These are phyloP conservation scores for Colletotrichum cordylinicola DNA, from an alignment of 2,329 filamentous ascomycete genomes.

Conservation along the genomic window DNA sequence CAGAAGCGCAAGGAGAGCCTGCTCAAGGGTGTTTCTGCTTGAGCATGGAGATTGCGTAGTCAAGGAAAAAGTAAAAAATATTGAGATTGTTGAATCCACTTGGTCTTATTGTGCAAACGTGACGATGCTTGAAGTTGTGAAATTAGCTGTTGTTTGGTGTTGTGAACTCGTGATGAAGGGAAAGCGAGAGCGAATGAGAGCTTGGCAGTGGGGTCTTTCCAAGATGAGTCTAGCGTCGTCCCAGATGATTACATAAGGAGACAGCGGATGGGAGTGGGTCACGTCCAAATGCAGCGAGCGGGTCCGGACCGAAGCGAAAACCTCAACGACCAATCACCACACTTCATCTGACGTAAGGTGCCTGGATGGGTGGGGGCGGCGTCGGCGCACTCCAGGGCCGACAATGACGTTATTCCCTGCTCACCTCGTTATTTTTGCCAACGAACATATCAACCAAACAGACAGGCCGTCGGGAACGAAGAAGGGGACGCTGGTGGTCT, in stretches of 20 bases:
- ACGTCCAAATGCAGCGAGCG: not conserved
- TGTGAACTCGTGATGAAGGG: not conserved
- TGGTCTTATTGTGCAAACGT: not conserved
- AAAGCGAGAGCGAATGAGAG: not conserved
- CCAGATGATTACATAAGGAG: not conserved
- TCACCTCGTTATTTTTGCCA: not conserved
- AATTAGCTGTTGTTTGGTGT: not conserved
- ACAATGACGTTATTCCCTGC: not conserved
- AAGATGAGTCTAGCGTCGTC: fast-evolving
- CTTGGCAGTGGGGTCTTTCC: not conserved
- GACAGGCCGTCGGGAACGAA: not conserved
- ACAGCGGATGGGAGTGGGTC: fast-evolving
- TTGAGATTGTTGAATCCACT: not conserved
- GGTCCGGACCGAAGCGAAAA: not conserved
- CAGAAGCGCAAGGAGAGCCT: constrained; percentile 36
- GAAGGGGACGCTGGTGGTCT: not conserved
- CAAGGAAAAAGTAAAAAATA: not conserved
- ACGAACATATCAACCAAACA: not conserved
- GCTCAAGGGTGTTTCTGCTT: not conserved
- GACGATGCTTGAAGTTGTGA: not conserved
- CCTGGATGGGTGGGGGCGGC: not conserved
- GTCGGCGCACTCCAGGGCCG: not conserved
- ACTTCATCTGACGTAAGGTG: not conserved
- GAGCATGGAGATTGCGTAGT: fast-evolving
- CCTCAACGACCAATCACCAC: not conserved